Evolutionary conservation across 495 filamentous ascomycete species (phyloP), one percentile per base, ranked within the genome.

Genomic region (Daldinia loculata): DNA sequence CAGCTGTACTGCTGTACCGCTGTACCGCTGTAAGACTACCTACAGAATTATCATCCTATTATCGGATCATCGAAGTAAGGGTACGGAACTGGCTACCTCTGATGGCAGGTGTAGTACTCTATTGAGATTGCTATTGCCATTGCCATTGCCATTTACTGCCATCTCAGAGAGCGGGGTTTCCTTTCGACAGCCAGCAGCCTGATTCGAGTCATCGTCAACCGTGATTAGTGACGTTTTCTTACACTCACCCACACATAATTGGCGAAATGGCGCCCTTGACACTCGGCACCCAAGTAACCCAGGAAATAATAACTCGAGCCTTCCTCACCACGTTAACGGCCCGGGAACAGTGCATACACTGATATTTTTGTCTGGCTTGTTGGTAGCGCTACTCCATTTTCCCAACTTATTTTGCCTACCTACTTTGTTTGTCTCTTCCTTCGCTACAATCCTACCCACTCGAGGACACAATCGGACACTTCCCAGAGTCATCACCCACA

Each of bases 181-280:
- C 43, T 22, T 19, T 65, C 50, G 24, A 34, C 38, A 12, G 26
- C 52, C 52, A 38, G 12, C 38, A 22, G 26, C 29, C 52, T n/a
- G n/a, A 34, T 56, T 34, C 52, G 52, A 56, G 52, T 32, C 52
- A 36, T 56, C 52, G 30, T 56, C 52, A 30, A 32, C 30, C 2
- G 52, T 56, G 19, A 19, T 30, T 56, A 34, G n/a, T 56, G 52
- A 17, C 52, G 27, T 56, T 34, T 56, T 56, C 29, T 34, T 34
- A 17, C 52, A 56, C 27, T 56, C 52, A 56, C 29, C 29, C 26
- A 34, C n/a, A 19, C n/a, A 32, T 56, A 56, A 56, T 56, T 56
- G 29, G n/a, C 19, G 52, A 56, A 56, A 56, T 56, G 52, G 43
- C 43, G 43, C 9, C 24, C 43, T 24, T 48, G 19, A 19, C 43